A percentile compares a stretch with the other conserved stretches of the same genome.
Conservation (phyloP, 768 basidiomycete genomes). For the Boletus coccyginus region DNA sequence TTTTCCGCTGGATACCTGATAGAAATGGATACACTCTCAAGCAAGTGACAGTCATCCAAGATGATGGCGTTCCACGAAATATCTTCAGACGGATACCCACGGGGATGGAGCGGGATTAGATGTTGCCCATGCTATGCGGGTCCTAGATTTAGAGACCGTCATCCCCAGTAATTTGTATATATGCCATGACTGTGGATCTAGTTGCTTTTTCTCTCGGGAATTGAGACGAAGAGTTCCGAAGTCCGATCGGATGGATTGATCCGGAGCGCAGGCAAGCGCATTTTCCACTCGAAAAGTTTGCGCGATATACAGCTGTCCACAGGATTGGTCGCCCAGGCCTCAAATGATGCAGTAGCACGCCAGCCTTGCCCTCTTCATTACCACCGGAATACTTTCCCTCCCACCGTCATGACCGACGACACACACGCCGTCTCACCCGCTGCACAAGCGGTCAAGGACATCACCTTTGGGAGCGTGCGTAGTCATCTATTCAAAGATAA, state of each 20-base stretch:
- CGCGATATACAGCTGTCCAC: conserved; percentile 15
- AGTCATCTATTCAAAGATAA: not conserved
- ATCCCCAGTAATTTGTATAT: not conserved
- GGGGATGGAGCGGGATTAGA: conserved; percentile 1
- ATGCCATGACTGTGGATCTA: not conserved
- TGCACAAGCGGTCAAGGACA: conserved; percentile 40
- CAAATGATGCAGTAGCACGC: conserved; percentile 27
- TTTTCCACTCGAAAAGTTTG: conserved; percentile 18
- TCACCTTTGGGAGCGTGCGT: conserved; percentile 58
- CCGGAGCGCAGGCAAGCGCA: conserved; percentile 3
- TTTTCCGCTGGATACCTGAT: conserved; percentile 49
- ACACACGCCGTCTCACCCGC: conserved; percentile 14
- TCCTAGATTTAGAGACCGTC: not conserved
- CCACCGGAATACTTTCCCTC: not conserved
- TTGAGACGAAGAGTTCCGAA: not conserved
- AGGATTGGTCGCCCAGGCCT: conserved; percentile 22
- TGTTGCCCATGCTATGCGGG: no score
- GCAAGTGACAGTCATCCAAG: conserved; percentile 46
- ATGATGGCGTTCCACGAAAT: conserved; percentile 57
- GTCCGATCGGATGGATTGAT: conserved; percentile 7
- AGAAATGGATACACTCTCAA: conserved; percentile 47
- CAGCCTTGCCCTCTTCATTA: not conserved
- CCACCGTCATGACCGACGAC: conserved; percentile 24
- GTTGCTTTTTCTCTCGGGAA: not conserved
- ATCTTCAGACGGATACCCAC: conserved; percentile 43